Conservation (phyloP, 495 filamentous ascomycete species). For the Penicillium samsonianum region DNA sequence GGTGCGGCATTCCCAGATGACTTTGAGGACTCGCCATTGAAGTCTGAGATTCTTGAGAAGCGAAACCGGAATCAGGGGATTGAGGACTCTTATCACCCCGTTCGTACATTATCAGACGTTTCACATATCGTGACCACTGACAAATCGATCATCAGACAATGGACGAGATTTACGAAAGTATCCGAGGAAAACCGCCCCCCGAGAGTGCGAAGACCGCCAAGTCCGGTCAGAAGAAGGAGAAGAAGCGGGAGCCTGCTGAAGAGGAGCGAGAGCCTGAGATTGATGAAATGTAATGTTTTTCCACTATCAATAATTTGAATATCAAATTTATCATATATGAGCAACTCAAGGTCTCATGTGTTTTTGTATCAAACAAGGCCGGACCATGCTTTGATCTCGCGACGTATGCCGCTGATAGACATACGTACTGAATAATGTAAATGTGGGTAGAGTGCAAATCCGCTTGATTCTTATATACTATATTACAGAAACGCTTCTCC, state of each 20-base stretch:
- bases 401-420: too few relatives aligned
- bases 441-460: too few relatives aligned
- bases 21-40: conserved; percentile 4
- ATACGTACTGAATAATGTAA: too few relatives aligned
- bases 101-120: background rate
- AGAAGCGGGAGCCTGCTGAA: too few relatives aligned
- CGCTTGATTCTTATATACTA: too few relatives aligned
- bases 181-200: background rate
- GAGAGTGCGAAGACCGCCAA: background rate
- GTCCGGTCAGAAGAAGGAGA: background rate
- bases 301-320: background rate
- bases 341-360: too few relatives aligned
- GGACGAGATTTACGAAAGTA: background rate
- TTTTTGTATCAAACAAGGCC: too few relatives aligned
- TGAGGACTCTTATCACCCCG: conserved; percentile 5
- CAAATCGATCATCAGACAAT: background rate
- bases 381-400: too few relatives aligned
- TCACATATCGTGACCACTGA: background rate
- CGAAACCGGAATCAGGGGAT: background rate
- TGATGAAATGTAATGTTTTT: conserved; percentile 1
- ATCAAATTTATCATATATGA: too few relatives aligned
- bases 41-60: background rate
- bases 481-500: too few relatives aligned
- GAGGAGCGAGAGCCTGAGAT: background rate
- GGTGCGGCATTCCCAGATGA: conserved; percentile 3